A percentile compares a stretch with the other conserved stretches of the same genome.
Evolutionary conservation across 176 grass and related monocot species (phyloP).

Genomic region (Aegilops tauschii): DNA sequence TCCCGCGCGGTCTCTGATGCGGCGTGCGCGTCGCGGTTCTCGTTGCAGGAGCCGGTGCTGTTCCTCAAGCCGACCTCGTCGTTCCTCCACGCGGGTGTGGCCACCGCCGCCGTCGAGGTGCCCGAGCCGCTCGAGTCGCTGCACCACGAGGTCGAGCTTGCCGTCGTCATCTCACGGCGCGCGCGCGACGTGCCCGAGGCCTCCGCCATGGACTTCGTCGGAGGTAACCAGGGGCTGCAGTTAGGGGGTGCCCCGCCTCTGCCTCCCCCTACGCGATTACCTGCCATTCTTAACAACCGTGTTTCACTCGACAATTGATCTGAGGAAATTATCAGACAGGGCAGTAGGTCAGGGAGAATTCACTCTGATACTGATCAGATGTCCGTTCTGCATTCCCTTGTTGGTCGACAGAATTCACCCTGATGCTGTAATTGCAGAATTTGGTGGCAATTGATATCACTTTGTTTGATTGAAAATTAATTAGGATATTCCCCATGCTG

Average conservation of each 20-base stretch:
- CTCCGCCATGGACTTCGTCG: slow-evolving; percentile 83
- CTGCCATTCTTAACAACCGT: background rate
- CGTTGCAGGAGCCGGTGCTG: slow-evolving; percentile 74
- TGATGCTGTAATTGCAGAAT: background rate
- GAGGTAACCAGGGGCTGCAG: slow-evolving; percentile 44
- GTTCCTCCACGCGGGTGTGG: slow-evolving; percentile 66
- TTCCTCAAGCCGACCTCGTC: slow-evolving; percentile 97
- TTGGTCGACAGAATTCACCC: background rate
- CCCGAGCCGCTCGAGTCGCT: slow-evolving; percentile 80
- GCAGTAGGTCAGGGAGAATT: background rate
- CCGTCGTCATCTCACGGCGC: slow-evolving; percentile 74
- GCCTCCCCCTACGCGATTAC: background rate
- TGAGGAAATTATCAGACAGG: background rate
- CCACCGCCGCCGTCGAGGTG: slow-evolving; percentile 67
- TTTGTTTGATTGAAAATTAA: background rate
- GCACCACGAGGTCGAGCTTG: slow-evolving; percentile 95
- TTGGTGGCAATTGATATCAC: background rate
- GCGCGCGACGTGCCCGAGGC: slow-evolving; percentile 64
- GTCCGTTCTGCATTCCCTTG: background rate
- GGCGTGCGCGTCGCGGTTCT: background rate
- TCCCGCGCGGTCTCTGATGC: background rate
- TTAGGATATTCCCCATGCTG: background rate
- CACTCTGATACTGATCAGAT: too few relatives aligned
- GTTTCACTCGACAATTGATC: background rate
- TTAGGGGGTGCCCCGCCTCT: background rate